A percentile compares a stretch with the other conserved stretches of the same genome.
Conservation (phyloP, 1,284 basidiomycete species). For the Tausonia pullulans region DNA sequence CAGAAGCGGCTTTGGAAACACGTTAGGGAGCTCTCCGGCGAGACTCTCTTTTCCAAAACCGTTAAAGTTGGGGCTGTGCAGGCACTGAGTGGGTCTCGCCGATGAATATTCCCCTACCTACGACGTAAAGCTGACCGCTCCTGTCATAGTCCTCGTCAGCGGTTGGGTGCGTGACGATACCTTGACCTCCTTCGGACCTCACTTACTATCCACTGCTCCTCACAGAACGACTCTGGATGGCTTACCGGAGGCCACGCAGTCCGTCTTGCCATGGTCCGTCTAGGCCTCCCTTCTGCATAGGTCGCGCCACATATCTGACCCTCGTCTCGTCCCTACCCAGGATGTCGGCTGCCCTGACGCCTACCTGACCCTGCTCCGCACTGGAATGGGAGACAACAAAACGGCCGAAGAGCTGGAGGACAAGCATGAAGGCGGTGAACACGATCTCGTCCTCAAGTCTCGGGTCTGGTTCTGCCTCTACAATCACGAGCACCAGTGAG, state of each 20-base stretch:
- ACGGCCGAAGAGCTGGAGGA: constrained; percentile 43
- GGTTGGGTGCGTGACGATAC: too few species aligned
- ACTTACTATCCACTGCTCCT: too few species aligned
- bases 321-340: too few species aligned
- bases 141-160: too few species aligned
- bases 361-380: constrained; percentile 63
- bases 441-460: constrained; percentile 54
- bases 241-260: constrained; percentile 81
- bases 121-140: too few species aligned
- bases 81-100: constrained; percentile 61
- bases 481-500: constrained; percentile 66
- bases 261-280: constrained; percentile 59
- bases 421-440: constrained; percentile 44
- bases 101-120: too few species aligned
- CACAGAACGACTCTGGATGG: constrained; percentile 73
- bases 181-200: too few species aligned
- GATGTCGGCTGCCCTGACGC: constrained; percentile 81
- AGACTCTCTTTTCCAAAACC: constrained; percentile 73
- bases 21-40: constrained; percentile 68
- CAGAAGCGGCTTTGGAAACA: constrained; percentile 44
- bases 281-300: too few species aligned
- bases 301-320: too few species aligned
- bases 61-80: constrained; percentile 71
- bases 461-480: constrained; percentile 76
- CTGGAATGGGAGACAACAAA: constrained; percentile 57